Conservation (phyloP, 352 stramenopile genomes). For the Peronospora tabacina region DNA sequence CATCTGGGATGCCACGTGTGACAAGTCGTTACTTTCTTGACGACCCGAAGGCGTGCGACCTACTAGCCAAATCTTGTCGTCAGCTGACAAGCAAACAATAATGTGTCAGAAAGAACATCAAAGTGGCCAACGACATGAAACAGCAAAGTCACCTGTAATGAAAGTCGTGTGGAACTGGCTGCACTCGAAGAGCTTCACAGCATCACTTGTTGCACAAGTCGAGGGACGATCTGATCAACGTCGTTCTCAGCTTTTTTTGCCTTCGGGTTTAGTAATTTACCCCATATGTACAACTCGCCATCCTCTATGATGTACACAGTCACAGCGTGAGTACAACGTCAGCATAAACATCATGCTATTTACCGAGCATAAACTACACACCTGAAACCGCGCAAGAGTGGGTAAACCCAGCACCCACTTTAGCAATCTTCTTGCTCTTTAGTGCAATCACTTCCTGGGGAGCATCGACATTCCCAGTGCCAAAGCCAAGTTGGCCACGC, state of each 20-base stretch:
- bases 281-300: conserved; percentile 79
- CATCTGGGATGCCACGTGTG: conserved; percentile 56
- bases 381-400: conserved; percentile 60
- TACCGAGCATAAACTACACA: conserved; percentile 4
- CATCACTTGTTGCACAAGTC: conserved; percentile 61
- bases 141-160: conserved; percentile 47
- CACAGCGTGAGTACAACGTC: background rate
- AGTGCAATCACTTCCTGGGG: conserved; percentile 75
- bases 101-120: conserved; percentile 8
- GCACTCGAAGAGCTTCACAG: conserved; percentile 58
- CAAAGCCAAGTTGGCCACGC: conserved; percentile 74
- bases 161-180: conserved; percentile 84
- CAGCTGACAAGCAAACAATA: conserved; percentile 27
- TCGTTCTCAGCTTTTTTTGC: conserved; percentile 44
- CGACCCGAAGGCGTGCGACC: conserved; percentile 67
- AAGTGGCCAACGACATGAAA: background rate
- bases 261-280: conserved; percentile 70
- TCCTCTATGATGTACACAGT: conserved; percentile 32
- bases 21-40: conserved; percentile 44
- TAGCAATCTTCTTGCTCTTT: conserved; percentile 51
- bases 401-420: conserved; percentile 80
- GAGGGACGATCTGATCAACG: conserved; percentile 65
- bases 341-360: background rate
- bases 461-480: conserved; percentile 57
- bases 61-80: conserved; percentile 71